Evolutionary conservation across 2,329 filamentous ascomycete genomes (phyloP).

Genomic region (Mollisia scopiformis): DNA sequence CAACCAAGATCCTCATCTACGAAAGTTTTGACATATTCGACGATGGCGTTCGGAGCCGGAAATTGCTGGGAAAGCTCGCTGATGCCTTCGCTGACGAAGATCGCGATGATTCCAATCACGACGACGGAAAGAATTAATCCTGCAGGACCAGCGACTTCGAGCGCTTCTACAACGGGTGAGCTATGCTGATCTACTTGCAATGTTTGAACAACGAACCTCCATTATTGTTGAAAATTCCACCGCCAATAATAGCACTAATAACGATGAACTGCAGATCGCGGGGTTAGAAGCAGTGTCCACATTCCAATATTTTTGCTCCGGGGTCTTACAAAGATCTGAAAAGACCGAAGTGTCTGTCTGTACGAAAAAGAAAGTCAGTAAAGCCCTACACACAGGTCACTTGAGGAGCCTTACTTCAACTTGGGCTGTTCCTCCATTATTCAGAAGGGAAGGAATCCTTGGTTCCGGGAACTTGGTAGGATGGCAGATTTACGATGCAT

Average conservation of each 20-base stretch:
- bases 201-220: neutral
- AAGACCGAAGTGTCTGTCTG: neutral
- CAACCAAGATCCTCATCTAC: neutral
- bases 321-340: neutral
- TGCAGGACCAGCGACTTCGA: neutral
- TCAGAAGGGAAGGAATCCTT: neutral
- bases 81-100: neutral
- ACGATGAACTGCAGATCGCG: neutral
- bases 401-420: neutral
- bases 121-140: neutral
- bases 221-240: neutral
- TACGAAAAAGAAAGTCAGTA: neutral
- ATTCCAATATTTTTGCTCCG: neutral
- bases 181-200: too few relatives aligned
- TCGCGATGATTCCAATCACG: neutral
- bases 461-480: neutral
- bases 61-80: neutral
- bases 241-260: neutral
- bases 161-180: neutral
- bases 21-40: neutral
- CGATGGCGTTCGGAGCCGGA: neutral
- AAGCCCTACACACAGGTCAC: neutral
- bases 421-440: neutral
- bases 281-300: neutral
- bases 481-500: neutral